Evolutionary conservation across 805 yeast genomes (phyloP), one percentile per base, ranked within the genome.

Genomic region (Candida endomychidarum): DNA sequence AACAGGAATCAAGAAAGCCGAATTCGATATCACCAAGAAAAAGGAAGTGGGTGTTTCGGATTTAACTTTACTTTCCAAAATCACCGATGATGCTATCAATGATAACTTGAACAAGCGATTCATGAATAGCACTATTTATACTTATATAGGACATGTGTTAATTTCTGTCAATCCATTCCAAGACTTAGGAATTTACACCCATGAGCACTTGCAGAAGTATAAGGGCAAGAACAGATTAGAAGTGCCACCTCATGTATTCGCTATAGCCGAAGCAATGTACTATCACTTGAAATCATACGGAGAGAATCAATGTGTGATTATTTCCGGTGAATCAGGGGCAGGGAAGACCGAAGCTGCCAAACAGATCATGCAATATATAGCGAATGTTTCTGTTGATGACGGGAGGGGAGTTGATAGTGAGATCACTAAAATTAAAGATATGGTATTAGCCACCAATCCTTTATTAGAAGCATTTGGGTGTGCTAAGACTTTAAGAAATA

Each of bases 11-110:
- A 80, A 86, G 57, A 91, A 91, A 70, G 97, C 97, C 10, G 84
- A 88, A 36, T 93, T 89, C 59, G 98, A 93, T 52, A 64, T 83
- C 23, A 69, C 80, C 39, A 89, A 89, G 67, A 87, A 87, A 74
- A 87, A 89, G 61, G 98, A 93, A 63, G 98, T 93, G n/a, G 99
- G 99, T 38, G 97, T 93, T 7, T 83, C 95, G 30, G 99, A 93
- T 63, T 72, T 93, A 56, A 93, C 99, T 0, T 67, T 93, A 38
- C 72, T 93, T 46, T 83, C 95, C 19, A 85, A 83, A 45, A 91
- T 93, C 54, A 75, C 93, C 32, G 97, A 93, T 60, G 95, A 88
- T 43, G 75, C 96, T 29, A 93, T 93, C 68, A 88, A 89, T 57
- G 96, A 90, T 14, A 93, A 93, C 62, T 70, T 93, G 50, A 79